Evolutionary conservation across 2,329 filamentous ascomycete genomes (phyloP).

Genomic region (Ceratocystis cacaofunesta): DNA sequence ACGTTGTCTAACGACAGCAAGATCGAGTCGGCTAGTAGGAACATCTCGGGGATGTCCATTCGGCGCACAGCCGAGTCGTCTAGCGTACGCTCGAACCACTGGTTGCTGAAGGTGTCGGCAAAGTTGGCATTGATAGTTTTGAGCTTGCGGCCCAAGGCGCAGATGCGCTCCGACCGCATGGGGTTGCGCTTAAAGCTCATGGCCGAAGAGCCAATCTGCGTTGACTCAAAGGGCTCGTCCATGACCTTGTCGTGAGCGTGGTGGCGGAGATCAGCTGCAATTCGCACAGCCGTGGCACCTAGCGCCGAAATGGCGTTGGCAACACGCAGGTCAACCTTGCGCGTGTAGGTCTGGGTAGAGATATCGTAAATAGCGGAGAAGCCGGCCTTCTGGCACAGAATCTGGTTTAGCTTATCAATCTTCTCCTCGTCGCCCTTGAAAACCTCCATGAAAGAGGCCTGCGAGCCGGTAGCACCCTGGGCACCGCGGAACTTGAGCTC

Average conservation of each 20-base stretch:
- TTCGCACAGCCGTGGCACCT: slow-evolving; percentile 58
- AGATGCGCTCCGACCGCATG: slow-evolving; percentile 36
- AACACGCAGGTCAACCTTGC: slow-evolving; percentile 67
- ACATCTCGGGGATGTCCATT: slow-evolving; percentile 50
- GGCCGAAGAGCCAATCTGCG: slow-evolving; percentile 57
- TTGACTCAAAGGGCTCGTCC: slow-evolving; percentile 58
- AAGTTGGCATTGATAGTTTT: slow-evolving; percentile 27
- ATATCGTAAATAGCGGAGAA: slow-evolving; percentile 38
- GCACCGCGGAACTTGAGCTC: slow-evolving; percentile 63
- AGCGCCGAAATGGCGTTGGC: slow-evolving; percentile 67
- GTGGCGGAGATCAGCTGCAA: slow-evolving; percentile 59
- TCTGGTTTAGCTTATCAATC: slow-evolving; percentile 39
- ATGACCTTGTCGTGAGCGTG: slow-evolving; percentile 61
- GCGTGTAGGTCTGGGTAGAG: slow-evolving; percentile 49
- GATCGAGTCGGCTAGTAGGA: slow-evolving; percentile 54
- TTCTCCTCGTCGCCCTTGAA: slow-evolving; percentile 36
- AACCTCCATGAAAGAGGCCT: slow-evolving; percentile 37
- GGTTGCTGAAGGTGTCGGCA: slow-evolving; percentile 23
- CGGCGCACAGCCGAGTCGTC: slow-evolving; percentile 57
- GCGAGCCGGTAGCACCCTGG: slow-evolving; percentile 49
- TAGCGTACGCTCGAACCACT: slow-evolving; percentile 48
- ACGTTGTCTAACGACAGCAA: slow-evolving; percentile 55
- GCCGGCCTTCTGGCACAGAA: slow-evolving; percentile 40
- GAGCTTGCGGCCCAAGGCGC: slow-evolving; percentile 32
- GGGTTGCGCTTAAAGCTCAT: slow-evolving; percentile 37